A percentile compares a stretch with the other conserved stretches of the same genome.
phyloP scores from a whole-genome alignment of 192 early-diverging fungal genomes.

The Radiomyces spectabilis region DNA sequence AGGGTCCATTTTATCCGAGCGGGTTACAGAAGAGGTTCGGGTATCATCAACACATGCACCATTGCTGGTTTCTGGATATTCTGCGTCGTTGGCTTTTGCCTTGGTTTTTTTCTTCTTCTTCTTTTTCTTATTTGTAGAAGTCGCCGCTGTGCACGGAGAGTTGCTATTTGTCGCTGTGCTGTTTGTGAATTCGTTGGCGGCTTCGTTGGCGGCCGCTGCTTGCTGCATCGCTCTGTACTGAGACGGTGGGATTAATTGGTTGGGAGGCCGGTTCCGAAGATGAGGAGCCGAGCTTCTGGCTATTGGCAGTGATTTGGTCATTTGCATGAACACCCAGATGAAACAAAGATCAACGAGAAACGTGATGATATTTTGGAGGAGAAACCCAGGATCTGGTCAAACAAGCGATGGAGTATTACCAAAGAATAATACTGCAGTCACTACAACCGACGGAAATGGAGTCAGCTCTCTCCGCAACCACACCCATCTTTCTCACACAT shows the following conservation, averaged over 20 bases:
- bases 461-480: too few species aligned
- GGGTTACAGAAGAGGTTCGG: neutral
- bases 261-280: neutral
- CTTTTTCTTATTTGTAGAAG: too few species aligned
- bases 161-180: neutral
- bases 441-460: too few species aligned
- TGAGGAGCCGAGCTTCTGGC: neutral
- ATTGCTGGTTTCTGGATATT: too few species aligned
- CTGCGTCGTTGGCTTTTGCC: too few species aligned
- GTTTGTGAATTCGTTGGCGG: neutral
- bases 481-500: too few species aligned
- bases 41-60: neutral
- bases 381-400: neutral
- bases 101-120: too few species aligned
- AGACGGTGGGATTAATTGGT: neutral
- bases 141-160: neutral
- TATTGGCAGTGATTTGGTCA: neutral
- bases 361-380: neutral
- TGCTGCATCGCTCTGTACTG: too few species aligned
- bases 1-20: neutral
- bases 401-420: too few species aligned
- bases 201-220: too few species aligned
- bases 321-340: constrained; percentile 8
- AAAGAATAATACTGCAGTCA: too few species aligned
- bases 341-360: neutral